Evolutionary conservation across 345 rosid genomes (phyloP).

Genomic region (Eucalyptus tenuipes): DNA sequence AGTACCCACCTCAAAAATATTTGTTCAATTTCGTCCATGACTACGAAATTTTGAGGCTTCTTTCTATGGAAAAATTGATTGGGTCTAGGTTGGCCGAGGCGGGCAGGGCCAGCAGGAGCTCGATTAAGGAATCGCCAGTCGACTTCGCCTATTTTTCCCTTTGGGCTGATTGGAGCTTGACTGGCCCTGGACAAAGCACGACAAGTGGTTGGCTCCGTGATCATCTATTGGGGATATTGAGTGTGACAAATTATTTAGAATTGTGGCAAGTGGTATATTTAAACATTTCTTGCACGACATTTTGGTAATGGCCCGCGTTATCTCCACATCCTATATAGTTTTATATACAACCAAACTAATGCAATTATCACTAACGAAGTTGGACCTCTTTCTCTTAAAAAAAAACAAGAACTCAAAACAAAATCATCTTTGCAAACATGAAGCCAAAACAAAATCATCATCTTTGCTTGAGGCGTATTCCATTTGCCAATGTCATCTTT

Average conservation of each 20-base stretch:
- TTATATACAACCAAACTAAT: too few relatives aligned
- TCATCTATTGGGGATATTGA: neutral
- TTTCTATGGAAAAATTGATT: neutral
- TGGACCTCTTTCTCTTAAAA: neutral
- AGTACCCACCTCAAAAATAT: neutral
- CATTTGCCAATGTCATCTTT: neutral
- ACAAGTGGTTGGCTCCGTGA: fast-evolving
- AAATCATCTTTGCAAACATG: neutral
- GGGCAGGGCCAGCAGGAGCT: neutral
- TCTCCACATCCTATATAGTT: neutral
- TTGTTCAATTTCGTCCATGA: neutral
- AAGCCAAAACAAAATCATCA: neutral
- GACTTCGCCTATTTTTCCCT: neutral
- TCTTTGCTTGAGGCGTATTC: neutral
- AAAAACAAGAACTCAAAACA: neutral
- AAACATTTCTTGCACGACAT: neutral
- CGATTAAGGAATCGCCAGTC: fast-evolving
- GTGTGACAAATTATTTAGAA: neutral
- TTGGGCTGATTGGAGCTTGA: neutral
- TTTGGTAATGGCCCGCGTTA: neutral
- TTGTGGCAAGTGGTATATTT: neutral
- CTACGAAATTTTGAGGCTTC: too few relatives aligned
- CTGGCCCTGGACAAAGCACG: neutral
- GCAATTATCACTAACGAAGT: neutral
- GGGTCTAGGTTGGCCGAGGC: neutral